Percentiles rank a stretch among this genome's conserved stretches.
phyloP scores from a whole-genome alignment of 2,329 filamentous ascomycete genomes.

The Aspergillus vadensis region DNA sequence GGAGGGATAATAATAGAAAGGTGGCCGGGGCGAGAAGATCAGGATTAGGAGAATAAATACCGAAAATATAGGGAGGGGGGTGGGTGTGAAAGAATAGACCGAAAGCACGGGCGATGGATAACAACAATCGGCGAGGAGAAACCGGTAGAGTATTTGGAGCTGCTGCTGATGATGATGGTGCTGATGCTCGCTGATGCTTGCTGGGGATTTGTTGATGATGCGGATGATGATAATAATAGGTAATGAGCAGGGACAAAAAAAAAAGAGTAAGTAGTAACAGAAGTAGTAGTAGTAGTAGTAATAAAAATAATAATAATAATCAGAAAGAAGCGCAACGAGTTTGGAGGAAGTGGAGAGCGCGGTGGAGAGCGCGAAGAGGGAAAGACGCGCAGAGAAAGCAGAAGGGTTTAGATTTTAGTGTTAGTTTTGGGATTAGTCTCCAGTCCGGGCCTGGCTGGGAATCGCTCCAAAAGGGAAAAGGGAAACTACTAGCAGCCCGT shows the following conservation, averaged over 20 bases:
- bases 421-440: slow-evolving; percentile 7
- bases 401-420: slow-evolving; percentile 11
- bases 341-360: slow-evolving; percentile 6
- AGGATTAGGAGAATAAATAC: slow-evolving; percentile 1
- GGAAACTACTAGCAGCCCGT: neutral
- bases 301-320: too few species aligned
- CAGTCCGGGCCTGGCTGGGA: neutral
- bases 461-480: neutral
- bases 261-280: neutral
- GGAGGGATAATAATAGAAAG: slow-evolving; percentile 2
- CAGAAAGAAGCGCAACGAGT: slow-evolving; percentile 5
- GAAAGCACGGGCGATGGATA: neutral
- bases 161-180: neutral
- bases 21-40: neutral
- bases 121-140: neutral
- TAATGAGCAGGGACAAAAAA: slow-evolving; percentile 4
- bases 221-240: neutral
- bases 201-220: neutral
- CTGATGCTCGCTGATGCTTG: neutral
- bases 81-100: slow-evolving; percentile 1
- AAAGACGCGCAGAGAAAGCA: slow-evolving; percentile 8
- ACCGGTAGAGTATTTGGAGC: neutral
- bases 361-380: slow-evolving; percentile 1
- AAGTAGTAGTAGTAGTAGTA: too few species aligned
- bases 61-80: slow-evolving; percentile 3